Percentiles rank a stretch among this genome's conserved stretches.
Conservation (phyloP, 257 asterid species). For the Forsythia viridissima region DNA sequence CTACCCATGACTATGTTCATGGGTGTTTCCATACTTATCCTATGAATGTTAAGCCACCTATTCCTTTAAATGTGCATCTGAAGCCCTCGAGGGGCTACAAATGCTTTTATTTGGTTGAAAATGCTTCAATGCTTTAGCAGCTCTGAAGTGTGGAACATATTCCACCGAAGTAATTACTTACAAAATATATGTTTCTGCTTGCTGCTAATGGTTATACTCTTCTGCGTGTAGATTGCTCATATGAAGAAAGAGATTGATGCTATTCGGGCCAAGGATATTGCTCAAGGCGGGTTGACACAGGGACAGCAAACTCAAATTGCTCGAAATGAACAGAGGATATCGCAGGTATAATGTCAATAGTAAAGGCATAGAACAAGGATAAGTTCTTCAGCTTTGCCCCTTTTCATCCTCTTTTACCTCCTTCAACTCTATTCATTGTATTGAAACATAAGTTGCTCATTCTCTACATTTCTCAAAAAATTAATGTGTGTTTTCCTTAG, state of each 20-base stretch:
- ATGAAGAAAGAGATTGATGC: slow-evolving; percentile 99
- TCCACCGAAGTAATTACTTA: slow-evolving; percentile 6
- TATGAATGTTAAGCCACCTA: neutral
- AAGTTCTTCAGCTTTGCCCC: neutral
- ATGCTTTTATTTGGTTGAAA: too few relatives aligned
- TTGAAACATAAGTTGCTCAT: neutral
- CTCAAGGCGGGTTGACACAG: slow-evolving; percentile 99
- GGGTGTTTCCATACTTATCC: too few relatives aligned
- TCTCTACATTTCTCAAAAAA: neutral
- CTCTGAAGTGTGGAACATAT: slow-evolving; percentile 4
- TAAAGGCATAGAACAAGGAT: slow-evolving; percentile 9
- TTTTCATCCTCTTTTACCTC: slow-evolving; percentile 14
- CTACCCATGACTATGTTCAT: too few relatives aligned
- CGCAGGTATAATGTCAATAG: slow-evolving; percentile 60
- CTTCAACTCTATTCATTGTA: neutral
- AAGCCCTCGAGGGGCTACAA: too few relatives aligned
- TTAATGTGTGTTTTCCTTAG: neutral
- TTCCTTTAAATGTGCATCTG: neutral
- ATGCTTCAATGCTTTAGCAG: neutral
- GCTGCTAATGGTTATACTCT: slow-evolving; percentile 11
- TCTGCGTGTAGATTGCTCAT: slow-evolving; percentile 72
- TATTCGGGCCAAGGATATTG: slow-evolving; percentile 94
- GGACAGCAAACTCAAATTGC: slow-evolving; percentile 99
- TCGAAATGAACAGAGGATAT: slow-evolving; percentile 94
- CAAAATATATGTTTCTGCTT: neutral